Evolutionary conservation across 2,329 filamentous ascomycete genomes (phyloP), one percentile per base, ranked within the genome.

Genomic region (Verticillium dahliae): DNA sequence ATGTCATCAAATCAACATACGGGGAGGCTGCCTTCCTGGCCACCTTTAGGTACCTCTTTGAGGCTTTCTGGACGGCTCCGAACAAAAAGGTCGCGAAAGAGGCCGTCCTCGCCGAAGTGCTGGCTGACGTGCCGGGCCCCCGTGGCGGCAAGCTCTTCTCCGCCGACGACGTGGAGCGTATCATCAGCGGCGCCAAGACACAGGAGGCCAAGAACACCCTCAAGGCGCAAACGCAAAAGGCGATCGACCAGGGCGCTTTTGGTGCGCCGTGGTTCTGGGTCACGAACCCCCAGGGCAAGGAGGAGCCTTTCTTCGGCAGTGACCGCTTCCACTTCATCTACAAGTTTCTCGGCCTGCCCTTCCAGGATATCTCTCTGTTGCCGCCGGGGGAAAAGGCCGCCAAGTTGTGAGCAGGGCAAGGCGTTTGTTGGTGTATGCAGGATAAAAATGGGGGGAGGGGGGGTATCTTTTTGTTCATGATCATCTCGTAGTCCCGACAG

Each of bases 231-330:
- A 92, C 90, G 18, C 79, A 84, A 62, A 79, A 80, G 65, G 88
- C 84, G 0, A 72, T 91, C 15, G 81, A 84, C 41, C 77, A 76
- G 58, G 90, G 90, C 0, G 90, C 90, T 0, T 94, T 90, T 73
- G 91, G 91, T 0, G 85, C 86, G 58, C 91, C 91, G 1, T 94
- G 90, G 90, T 79, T 90, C 63, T 87, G 86, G 82, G 90, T 87
- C 3, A 80, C 78, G 18, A 85, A 89, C 67, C 71, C 69, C 1
- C 72, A 81, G 64, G 88, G 87, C 0, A 72, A 80, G 61, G 80
- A 80, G 57, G 86, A 90, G 75, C 84, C 87, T 0, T 91, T 92
- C 71, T 93, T 93, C 73, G 90, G 90, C 2, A 92, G 89, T 74
- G 90, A 93, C 74, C 86, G 88, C 62, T 90, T 87, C 72, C 82